phyloP scores from a whole-genome alignment of 768 basidiomycete genomes.

The Scleroderma bovista region DNA sequence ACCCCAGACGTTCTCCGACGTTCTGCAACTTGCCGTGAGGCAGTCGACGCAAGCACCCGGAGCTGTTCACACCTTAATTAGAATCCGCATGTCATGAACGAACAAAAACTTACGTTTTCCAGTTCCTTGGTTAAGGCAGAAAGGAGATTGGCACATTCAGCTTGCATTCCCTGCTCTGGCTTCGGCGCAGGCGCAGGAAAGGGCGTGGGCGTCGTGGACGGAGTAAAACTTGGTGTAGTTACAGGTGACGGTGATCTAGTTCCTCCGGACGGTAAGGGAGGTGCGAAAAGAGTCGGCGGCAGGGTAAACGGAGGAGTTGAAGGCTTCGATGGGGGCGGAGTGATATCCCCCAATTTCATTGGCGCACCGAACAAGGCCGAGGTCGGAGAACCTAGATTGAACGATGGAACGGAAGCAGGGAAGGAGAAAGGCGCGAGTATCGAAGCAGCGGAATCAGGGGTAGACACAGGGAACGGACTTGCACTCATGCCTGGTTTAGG shows the following conservation, averaged over 20 bases:
- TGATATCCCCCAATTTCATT: conserved; percentile 2
- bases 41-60: conserved; percentile 32
- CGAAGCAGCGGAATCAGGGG: conserved; percentile 5
- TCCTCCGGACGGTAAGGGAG: background rate
- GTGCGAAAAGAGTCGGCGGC: conserved; percentile 8
- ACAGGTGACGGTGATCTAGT: conserved; percentile 1
- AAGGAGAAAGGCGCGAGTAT: conserved; percentile 6
- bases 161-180: conserved; percentile 61
- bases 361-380: conserved; percentile 5
- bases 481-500: conserved; percentile 7
- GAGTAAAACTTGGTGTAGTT: background rate
- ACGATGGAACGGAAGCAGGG: conserved; percentile 7
- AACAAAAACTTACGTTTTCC: conserved; percentile 42
- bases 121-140: conserved; percentile 46
- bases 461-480: conserved; percentile 5
- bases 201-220: background rate
- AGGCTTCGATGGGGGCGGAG: background rate
- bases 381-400: conserved; percentile 5
- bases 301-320: conserved; percentile 7
- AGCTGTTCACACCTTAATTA: conserved; percentile 35
- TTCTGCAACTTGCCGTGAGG: conserved; percentile 31
- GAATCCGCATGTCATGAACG: background rate
- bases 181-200: conserved; percentile 12
- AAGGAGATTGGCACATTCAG: conserved; percentile 52
- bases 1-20: conserved; percentile 34